Evolutionary conservation across 2,329 filamentous ascomycete genomes (phyloP).

Genomic region (Talaromyces pinophilus): DNA sequence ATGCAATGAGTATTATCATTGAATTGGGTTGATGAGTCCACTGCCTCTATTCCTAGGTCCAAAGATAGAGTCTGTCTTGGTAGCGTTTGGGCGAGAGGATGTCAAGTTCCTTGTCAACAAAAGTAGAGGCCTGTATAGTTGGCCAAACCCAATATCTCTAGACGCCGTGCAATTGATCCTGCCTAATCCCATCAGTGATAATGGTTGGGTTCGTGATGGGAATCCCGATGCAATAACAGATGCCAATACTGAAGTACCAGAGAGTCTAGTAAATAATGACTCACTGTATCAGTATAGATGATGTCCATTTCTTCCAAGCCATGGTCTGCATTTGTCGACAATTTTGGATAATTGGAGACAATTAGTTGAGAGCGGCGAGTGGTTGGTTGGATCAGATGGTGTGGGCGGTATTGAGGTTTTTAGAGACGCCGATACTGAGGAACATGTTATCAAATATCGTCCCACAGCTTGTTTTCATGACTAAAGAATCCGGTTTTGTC

Average conservation of each 20-base stretch:
- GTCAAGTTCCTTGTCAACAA: background rate
- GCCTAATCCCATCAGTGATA: background rate
- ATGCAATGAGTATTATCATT: background rate
- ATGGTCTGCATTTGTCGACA: slow-evolving; percentile 25
- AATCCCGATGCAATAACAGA: background rate
- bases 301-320: slow-evolving; percentile 12
- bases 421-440: slow-evolving; percentile 33
- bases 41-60: background rate
- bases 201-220: background rate
- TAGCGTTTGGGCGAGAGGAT: background rate
- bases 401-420: slow-evolving; percentile 36
- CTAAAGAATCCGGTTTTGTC: background rate
- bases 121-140: background rate
- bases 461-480: background rate
- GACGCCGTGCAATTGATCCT: background rate
- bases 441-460: slow-evolving; percentile 29
- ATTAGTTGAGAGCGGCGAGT: slow-evolving; percentile 31
- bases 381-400: slow-evolving; percentile 31
- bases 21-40: background rate
- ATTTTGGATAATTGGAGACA: slow-evolving; percentile 33
- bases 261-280: slow-evolving; percentile 6
- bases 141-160: background rate
- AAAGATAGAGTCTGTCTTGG: background rate
- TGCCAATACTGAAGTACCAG: background rate
- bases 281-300: slow-evolving; percentile 8